Conservation (phyloP, 371 early-diverging fungal species). For the Syncephalastrum sp. region DNA sequence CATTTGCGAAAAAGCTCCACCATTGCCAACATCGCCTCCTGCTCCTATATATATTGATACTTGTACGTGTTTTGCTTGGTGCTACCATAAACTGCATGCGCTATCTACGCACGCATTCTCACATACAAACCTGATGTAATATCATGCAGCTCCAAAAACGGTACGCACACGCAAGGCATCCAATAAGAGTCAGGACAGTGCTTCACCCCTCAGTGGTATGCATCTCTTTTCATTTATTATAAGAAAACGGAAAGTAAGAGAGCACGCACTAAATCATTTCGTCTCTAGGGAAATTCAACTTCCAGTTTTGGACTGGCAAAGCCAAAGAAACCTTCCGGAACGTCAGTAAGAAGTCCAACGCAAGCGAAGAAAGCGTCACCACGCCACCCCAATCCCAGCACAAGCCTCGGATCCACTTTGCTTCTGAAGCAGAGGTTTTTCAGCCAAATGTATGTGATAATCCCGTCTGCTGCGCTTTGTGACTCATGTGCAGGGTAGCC, state of each 20-base stretch:
- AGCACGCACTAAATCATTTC: neutral
- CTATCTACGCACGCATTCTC: neutral
- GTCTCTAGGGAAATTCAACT: slow-evolving; percentile 9
- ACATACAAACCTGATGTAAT: neutral
- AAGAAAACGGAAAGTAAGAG: neutral
- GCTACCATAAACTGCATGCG: neutral
- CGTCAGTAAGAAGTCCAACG: neutral
- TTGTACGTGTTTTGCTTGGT: slow-evolving; percentile 3
- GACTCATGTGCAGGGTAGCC: neutral
- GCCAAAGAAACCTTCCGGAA: slow-evolving; percentile 7
- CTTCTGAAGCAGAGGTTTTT: too few relatives aligned
- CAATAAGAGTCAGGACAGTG: slow-evolving; percentile 7
- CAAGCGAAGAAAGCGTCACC: neutral
- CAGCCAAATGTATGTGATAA: too few relatives aligned
- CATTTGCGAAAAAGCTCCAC: slow-evolving; percentile 7
- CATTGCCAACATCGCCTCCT: slow-evolving; percentile 4
- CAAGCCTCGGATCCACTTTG: neutral
- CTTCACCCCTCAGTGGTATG: slow-evolving; percentile 14
- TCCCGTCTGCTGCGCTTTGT: too few relatives aligned
- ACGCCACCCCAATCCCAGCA: slow-evolving; percentile 1
- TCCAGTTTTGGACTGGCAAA: slow-evolving; percentile 19
- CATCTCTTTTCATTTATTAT: neutral
- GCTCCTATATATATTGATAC: slow-evolving; percentile 4
- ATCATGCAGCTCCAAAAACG: slow-evolving; percentile 5
- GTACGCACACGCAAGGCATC: slow-evolving; percentile 4